Conservation (phyloP, 2,329 filamentous ascomycete species). For the Phaeosphaeriaceae sp. region DNA sequence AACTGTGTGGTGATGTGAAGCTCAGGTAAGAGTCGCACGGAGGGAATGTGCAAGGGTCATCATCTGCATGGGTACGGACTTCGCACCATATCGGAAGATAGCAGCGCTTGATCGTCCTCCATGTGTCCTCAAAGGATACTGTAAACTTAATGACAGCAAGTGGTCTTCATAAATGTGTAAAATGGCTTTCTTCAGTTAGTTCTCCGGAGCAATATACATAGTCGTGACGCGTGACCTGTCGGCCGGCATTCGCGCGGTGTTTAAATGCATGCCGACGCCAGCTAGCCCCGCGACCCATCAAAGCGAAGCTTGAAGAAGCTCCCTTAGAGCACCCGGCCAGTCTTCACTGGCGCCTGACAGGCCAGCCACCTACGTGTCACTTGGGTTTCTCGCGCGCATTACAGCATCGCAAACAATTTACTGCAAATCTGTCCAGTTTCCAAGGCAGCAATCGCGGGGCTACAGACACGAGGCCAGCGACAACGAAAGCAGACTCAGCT, state of each 20-base stretch:
- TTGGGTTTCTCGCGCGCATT: constrained; percentile 9
- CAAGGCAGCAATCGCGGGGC: constrained; percentile 12
- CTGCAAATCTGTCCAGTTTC: constrained; percentile 4
- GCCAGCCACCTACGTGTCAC: constrained; percentile 13
- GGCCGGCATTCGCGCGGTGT: constrained; percentile 9
- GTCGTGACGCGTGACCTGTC: constrained; percentile 2
- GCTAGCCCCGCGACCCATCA: constrained; percentile 26
- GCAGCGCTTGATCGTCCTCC: neutral
- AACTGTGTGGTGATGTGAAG: constrained; percentile 30
- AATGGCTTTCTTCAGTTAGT: constrained; percentile 5
- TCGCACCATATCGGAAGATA: neutral
- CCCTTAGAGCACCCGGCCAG: constrained; percentile 16
- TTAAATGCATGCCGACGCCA: constrained; percentile 9
- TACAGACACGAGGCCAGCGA: neutral
- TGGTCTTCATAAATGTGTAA: neutral
- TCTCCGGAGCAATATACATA: constrained; percentile 16
- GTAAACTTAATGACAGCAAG: neutral
- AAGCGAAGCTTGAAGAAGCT: constrained; percentile 13
- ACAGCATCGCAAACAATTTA: constrained; percentile 5
- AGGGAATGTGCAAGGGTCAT: neutral
- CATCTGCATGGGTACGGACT: too few species aligned
- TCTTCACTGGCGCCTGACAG: constrained; percentile 21
- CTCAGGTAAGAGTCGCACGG: neutral
- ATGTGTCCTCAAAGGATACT: neutral
- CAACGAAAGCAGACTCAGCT: neutral